phyloP scores from a whole-genome alignment of 2,329 filamentous ascomycete genomes.

The Cladosporium halotolerans region DNA sequence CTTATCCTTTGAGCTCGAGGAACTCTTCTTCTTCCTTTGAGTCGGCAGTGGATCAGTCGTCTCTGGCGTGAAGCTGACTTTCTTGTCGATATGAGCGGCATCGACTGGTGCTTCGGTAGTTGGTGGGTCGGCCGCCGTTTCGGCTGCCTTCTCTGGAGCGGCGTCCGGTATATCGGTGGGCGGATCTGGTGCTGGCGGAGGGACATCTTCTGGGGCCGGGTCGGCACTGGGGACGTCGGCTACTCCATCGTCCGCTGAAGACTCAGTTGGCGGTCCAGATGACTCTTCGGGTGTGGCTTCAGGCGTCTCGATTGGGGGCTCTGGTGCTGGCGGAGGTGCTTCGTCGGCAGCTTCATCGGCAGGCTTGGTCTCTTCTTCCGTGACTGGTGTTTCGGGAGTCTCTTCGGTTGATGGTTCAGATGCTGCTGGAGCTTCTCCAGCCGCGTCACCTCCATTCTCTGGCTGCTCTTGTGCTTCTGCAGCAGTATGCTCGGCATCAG shows the following conservation, averaged over 20 bases:
- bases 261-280: neutral
- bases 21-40: constrained; percentile 21
- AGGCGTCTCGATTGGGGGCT: neutral
- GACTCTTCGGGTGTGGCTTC: neutral
- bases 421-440: constrained; percentile 8
- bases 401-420: neutral
- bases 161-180: neutral
- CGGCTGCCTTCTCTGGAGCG: neutral
- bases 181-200: neutral
- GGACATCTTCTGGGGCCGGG: too few relatives aligned
- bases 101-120: neutral
- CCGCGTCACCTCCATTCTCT: neutral
- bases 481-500: neutral
- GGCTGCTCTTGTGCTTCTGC: too few relatives aligned
- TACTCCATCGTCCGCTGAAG: neutral
- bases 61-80: constrained; percentile 24
- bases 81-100: constrained; percentile 20
- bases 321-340: neutral
- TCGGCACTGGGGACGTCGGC: neutral
- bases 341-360: neutral
- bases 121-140: neutral
- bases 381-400: neutral
- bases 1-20: constrained; percentile 21
- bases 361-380: neutral
- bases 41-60: constrained; percentile 24